Percentiles rank a stretch among this genome's conserved stretches.
phyloP scores from a whole-genome alignment of 1,284 basidiomycete genomes.

The Puccinia horiana region DNA sequence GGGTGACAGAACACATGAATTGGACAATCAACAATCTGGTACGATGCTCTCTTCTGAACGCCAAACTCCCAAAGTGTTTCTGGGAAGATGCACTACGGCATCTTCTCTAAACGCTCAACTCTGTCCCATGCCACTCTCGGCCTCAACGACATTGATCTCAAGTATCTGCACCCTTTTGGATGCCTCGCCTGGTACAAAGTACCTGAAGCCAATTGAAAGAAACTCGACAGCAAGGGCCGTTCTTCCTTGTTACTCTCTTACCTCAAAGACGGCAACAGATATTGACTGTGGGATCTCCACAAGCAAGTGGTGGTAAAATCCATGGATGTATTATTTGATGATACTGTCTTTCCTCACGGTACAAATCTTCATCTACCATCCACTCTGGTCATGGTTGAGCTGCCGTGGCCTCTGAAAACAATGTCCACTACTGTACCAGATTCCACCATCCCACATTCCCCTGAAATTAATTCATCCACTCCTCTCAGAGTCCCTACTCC shows the following conservation, averaged over 20 bases:
- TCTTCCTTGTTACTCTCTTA: not conserved
- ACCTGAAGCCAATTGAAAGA: no score
- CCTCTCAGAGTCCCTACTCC: no score
- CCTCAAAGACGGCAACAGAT: conserved; percentile 8
- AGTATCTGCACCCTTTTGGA: conserved; percentile 14
- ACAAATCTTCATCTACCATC: not conserved
- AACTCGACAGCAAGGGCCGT: no score
- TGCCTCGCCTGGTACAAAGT: conserved; percentile 19
- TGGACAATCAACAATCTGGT: conserved; percentile 6
- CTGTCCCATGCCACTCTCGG: not conserved
- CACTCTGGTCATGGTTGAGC: not conserved
- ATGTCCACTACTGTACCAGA: not conserved
- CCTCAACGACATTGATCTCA: not conserved
- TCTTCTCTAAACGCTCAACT: not conserved
- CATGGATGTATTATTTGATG: not conserved
- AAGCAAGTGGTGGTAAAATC: not conserved
- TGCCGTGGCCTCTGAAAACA: not conserved
- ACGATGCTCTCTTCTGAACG: not conserved
- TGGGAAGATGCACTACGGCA: conserved; percentile 5
- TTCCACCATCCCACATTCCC: not conserved
- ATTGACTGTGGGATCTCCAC: not conserved
- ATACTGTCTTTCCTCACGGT: no score
- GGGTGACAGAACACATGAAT: not conserved
- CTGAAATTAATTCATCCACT: not conserved
- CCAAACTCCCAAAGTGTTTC: not conserved